Evolutionary conservation across 140 eudicot species (phyloP).

Genomic region (Bidens hawaiensis): DNA sequence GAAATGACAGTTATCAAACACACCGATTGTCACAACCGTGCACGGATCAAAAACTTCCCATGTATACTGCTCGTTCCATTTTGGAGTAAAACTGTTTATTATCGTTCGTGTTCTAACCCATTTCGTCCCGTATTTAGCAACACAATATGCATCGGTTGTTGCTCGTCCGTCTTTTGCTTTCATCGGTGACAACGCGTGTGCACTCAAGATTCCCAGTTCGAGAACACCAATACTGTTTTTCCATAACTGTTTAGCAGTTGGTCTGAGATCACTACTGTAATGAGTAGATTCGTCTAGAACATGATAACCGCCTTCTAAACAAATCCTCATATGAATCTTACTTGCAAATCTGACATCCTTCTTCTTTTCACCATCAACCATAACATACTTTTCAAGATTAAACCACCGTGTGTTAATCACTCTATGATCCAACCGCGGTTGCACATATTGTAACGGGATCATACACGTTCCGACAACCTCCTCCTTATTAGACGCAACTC

Average conservation of each 20-base stretch:
- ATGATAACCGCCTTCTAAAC: constrained; percentile 93
- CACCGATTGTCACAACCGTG: constrained; percentile 80
- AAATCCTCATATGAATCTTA: constrained; percentile 69
- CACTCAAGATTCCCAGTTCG: constrained; percentile 76
- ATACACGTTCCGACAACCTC: constrained; percentile 62
- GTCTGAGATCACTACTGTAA: constrained; percentile 79
- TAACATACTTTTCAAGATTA: constrained; percentile 62
- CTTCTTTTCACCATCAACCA: constrained; percentile 66
- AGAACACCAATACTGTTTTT: constrained; percentile 78
- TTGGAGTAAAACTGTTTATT: constrained; percentile 66
- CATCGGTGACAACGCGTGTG: constrained; percentile 82
- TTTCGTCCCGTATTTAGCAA: constrained; percentile 86
- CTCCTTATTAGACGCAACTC: constrained; percentile 63
- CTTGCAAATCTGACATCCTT: constrained; percentile 72
- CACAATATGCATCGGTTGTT: constrained; percentile 86
- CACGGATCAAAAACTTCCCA: constrained; percentile 96
- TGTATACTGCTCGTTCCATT: too few species aligned
- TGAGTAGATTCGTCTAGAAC: constrained; percentile 90
- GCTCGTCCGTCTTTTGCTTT: constrained; percentile 66
- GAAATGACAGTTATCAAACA: constrained; percentile 85
- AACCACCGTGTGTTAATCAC: constrained; percentile 57
- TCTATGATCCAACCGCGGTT: constrained; percentile 62
- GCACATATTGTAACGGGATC: constrained; percentile 62
- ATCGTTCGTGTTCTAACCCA: constrained; percentile 93
- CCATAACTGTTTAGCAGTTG: constrained; percentile 83